Base-by-base conservation (phyloP, 1,139 yeast species). In the Geotrichum siamense region DNA sequence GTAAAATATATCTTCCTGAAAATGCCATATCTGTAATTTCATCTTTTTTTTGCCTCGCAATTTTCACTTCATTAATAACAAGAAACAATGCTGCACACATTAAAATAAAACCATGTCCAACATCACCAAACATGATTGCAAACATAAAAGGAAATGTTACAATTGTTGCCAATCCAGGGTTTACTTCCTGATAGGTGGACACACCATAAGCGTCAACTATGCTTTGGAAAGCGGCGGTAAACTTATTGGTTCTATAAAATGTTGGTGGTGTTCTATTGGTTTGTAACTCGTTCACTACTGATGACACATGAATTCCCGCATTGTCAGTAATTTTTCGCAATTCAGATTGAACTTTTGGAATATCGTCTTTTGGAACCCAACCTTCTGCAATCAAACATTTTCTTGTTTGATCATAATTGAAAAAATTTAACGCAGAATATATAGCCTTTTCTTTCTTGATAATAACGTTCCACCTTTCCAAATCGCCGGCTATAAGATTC, bases 121-220 rank as follows among this genome's bases (percentile, higher is more conserved):
- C 66, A 67, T 91, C 99, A 65, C 98, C 99, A 72, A 91, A 91
- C 99, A 91, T 91, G 55, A 93, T 84, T 29, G 98, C 96, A 70
- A 91, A 91, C 96, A 91, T 86, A 65, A 93, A 91, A 12, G 99
- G 99, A 68, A 91, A 91, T 0, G 99, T 91, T 28, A 91, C 83
- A 39, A 89, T 76, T 0, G 99, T 85, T 3, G 98, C 94, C 53
- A 91, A 71, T 45, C 96, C 97, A 2, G 98, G 96, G 58, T 91
- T 91, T 29, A 91, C 93, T 63, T 91, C 99, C 59, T 85, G 87
- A 65, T 91, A 89, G 9, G 94, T 79, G 12, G 96, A 94, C 43
- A 89, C 74, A 54, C 97, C 98, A 60, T 91, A 91, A 5, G 96
- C 95, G 63, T 91, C 98, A 53, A 85, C 86, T 60, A 91, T 89